phyloP scores from a whole-genome alignment of 2,329 filamentous ascomycete species.

The Arthrocladium fulminans region DNA sequence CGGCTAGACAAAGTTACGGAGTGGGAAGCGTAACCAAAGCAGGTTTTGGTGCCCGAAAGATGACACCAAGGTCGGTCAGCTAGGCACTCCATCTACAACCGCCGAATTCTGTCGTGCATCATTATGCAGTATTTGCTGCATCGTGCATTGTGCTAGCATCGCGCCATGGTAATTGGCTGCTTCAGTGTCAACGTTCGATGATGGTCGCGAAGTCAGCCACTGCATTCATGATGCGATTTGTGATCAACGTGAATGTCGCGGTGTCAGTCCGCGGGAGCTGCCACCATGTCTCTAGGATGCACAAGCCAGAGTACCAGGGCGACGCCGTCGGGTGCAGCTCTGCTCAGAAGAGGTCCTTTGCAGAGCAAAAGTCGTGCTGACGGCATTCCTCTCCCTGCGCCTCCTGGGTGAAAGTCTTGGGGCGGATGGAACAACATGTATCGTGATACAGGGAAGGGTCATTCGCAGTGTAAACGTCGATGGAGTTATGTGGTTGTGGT shows the following conservation, averaged over 20 bases:
- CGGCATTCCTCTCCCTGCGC: too few relatives aligned
- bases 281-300: too few relatives aligned
- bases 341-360: too few relatives aligned
- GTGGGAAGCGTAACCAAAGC: background rate
- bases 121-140: constrained; percentile 2
- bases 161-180: background rate
- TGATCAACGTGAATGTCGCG: too few relatives aligned
- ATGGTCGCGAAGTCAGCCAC: background rate
- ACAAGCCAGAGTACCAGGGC: too few relatives aligned
- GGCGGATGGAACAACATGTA: too few relatives aligned
- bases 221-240: background rate
- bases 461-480: background rate
- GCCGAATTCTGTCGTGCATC: background rate
- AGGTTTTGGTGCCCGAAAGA: background rate
- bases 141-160: constrained; percentile 4
- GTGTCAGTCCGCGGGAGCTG: too few relatives aligned
- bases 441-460: background rate
- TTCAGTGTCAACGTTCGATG: background rate
- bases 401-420: too few relatives aligned
- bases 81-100: background rate
- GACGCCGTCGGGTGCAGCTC: too few relatives aligned
- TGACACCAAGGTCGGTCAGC: background rate
- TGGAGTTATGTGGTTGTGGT: background rate
- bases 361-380: too few relatives aligned
- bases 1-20: background rate